Percentiles rank a stretch among this genome's conserved stretches.
These are phyloP conservation scores for Umbellularia californica DNA, from an alignment of 164 flowering plant genomes.

Conservation along the genomic window DNA sequence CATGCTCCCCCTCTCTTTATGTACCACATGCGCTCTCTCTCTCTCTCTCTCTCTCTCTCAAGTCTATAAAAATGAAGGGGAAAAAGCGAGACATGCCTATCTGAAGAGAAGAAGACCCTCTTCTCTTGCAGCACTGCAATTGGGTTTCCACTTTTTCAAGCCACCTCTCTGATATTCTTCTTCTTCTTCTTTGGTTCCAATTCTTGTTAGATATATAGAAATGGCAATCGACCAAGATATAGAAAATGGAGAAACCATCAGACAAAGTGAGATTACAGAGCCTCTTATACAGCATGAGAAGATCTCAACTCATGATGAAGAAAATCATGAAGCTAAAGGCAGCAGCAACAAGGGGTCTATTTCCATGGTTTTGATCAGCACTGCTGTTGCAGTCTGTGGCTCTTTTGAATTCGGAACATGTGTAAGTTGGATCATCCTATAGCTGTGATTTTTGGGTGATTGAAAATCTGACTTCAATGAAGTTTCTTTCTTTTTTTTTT, in stretches of 20 bases:
- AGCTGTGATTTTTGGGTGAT: no score
- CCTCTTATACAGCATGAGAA: background rate
- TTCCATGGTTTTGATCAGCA: background rate
- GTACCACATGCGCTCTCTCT: no score
- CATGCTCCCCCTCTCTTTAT: no score
- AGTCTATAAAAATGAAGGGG: no score
- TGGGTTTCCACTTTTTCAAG: background rate
- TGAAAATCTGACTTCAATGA: no score
- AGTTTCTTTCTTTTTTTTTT: no score
- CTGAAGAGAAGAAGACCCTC: no score
- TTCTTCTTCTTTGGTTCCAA: background rate
- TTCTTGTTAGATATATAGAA: background rate
- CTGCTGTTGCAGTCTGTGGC: conserved; percentile 1
- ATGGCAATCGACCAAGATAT: background rate
- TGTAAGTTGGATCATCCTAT: background rate
- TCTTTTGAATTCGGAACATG: conserved; percentile 8
- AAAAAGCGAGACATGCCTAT: no score
- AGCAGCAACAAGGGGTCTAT: background rate
- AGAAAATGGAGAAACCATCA: background rate
- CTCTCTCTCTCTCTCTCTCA: no score
- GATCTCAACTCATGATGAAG: background rate
- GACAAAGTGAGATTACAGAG: background rate
- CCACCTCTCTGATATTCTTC: background rate
- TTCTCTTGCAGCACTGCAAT: no score
- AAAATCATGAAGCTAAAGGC: background rate